Percentiles rank a stretch among this genome's conserved stretches.
phyloP scores from a whole-genome alignment of 352 stramenopile genomes.

The Globisporangium rhizosaccharum region DNA sequence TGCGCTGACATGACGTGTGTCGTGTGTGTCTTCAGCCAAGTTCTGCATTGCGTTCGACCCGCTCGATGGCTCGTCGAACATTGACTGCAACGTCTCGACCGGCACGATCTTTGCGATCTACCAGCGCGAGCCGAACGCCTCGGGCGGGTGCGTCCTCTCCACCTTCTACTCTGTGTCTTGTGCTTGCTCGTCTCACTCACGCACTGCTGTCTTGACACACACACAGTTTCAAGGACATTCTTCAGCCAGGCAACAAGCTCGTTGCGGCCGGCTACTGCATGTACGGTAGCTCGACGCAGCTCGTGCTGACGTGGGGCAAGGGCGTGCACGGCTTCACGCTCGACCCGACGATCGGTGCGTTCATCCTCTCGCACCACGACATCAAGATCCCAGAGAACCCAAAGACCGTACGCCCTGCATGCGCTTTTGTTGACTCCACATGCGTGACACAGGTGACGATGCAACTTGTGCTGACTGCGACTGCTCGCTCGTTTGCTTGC shows the following conservation, averaged over 20 bases:
- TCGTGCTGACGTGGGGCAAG: constrained; percentile 95
- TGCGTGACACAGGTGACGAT: background rate
- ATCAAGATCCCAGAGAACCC: constrained; percentile 92
- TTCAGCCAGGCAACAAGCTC: constrained; percentile 92
- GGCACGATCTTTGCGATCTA: constrained; percentile 99
- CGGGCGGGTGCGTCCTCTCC: constrained; percentile 31
- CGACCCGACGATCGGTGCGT: constrained; percentile 97
- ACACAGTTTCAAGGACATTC: constrained; percentile 85
- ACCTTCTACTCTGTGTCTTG: no score
- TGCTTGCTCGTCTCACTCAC: background rate
- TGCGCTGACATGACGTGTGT: background rate
- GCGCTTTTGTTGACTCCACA: no score
- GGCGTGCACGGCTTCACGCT: constrained; percentile 97
- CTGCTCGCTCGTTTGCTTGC: background rate
- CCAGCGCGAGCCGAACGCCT: constrained; percentile 59
- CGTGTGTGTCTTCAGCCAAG: constrained; percentile 51
- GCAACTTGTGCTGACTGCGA: background rate
- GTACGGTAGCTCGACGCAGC: constrained; percentile 97
- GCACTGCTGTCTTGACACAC: background rate
- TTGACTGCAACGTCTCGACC: constrained; percentile 99
- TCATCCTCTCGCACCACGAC: constrained; percentile 94
- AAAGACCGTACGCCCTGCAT: constrained; percentile 52
- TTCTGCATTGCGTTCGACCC: constrained; percentile 99
- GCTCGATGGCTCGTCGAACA: constrained; percentile 98
- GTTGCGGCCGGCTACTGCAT: constrained; percentile 98